A percentile compares a stretch with the other conserved stretches of the same genome.
Conservation (phyloP, 192 early-diverging fungal species). For the Haplosporangium gracile region DNA sequence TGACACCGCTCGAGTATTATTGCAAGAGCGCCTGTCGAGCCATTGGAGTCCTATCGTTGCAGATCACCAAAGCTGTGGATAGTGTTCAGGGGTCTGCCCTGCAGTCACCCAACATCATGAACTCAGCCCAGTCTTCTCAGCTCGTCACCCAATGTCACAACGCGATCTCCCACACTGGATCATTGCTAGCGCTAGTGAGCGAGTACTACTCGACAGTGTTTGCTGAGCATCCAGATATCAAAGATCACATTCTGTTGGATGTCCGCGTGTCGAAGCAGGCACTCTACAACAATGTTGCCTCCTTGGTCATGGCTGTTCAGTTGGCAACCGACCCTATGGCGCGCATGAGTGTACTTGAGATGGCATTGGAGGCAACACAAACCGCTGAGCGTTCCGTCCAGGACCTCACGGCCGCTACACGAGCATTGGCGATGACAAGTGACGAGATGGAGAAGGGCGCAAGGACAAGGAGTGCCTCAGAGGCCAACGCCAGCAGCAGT, state of each 20-base stretch:
- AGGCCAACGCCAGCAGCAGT: conserved; percentile 27
- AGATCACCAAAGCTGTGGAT: conserved; percentile 48
- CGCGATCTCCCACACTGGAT: conserved; percentile 54
- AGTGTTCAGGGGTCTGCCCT: background rate
- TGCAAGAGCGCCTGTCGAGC: conserved; percentile 54
- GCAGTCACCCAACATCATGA: conserved; percentile 18
- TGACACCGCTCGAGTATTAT: conserved; percentile 53
- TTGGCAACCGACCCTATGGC: conserved; percentile 70
- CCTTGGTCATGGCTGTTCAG: conserved; percentile 69
- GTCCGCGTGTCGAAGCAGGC: conserved; percentile 74
- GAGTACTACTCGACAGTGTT: conserved; percentile 54
- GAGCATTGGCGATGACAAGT: conserved; percentile 65
- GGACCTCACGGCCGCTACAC: conserved; percentile 66
- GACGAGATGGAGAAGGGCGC: conserved; percentile 60
- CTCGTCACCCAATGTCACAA: conserved; percentile 54
- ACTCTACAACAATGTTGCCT: conserved; percentile 75
- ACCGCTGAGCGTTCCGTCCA: conserved; percentile 66
- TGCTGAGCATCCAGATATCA: conserved; percentile 43
- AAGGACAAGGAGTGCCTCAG: conserved; percentile 52
- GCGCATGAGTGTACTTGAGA: conserved; percentile 62
- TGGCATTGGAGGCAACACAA: conserved; percentile 61
- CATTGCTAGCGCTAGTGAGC: conserved; percentile 44
- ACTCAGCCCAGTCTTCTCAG: conserved; percentile 52
- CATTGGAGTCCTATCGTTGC: conserved; percentile 29
- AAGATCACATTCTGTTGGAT: conserved; percentile 59